phyloP scores from a whole-genome alignment of 1,139 yeast species.

The Suhomyces taliae region DNA sequence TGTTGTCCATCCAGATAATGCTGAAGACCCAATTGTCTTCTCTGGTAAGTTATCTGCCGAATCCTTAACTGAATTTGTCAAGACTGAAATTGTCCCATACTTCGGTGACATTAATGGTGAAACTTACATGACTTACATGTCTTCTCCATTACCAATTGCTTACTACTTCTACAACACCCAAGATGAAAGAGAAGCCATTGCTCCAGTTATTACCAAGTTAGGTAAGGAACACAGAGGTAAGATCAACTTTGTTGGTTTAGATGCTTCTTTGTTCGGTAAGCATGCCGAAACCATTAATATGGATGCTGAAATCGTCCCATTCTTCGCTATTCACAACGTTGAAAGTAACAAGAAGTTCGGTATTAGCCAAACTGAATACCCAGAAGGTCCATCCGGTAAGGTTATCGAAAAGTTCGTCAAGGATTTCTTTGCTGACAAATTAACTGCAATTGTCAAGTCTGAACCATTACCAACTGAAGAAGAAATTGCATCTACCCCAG shows the following conservation, averaged over 20 bases:
- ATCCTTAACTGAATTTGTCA: constrained; percentile 55
- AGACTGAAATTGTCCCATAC: constrained; percentile 74
- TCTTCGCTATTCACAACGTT: constrained; percentile 83
- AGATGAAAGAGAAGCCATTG: constrained; percentile 63
- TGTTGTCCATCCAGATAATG: constrained; percentile 41
- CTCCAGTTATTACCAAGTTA: constrained; percentile 54
- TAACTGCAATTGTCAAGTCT: constrained; percentile 76
- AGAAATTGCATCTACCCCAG: constrained; percentile 71
- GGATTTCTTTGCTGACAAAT: constrained; percentile 61
- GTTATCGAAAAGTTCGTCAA: constrained; percentile 61
- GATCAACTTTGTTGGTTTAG: constrained; percentile 84
- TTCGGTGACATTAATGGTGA: constrained; percentile 89
- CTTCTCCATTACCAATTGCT: constrained; percentile 74
- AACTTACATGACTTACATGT: constrained; percentile 75
- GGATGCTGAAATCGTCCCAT: constrained; percentile 79
- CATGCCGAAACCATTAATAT: constrained; percentile 89
- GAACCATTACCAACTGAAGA: constrained; percentile 73
- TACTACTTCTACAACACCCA: constrained; percentile 78
- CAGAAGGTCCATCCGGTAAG: constrained; percentile 41
- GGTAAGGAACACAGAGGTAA: constrained; percentile 79
- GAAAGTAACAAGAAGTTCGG: constrained; percentile 73
- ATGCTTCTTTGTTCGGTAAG: constrained; percentile 77
- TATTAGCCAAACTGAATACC: constrained; percentile 46
- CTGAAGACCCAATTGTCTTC: constrained; percentile 33
- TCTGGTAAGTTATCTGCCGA: constrained; percentile 24